Evolutionary conservation across 257 asterid genomes (phyloP), one percentile per base, ranked within the genome.

Genomic region (Echium plantagineum): DNA sequence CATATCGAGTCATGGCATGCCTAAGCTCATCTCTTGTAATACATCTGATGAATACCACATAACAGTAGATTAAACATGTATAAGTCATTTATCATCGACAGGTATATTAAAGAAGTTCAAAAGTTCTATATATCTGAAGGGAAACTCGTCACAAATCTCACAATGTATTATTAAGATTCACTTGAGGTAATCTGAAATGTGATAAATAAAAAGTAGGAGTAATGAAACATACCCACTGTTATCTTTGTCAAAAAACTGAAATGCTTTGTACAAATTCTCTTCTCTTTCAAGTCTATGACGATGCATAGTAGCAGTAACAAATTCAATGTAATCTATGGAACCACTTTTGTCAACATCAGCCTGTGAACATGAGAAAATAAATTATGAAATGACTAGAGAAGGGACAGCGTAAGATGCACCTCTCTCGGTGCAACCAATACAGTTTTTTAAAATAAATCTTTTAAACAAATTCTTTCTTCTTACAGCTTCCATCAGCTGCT

Each of bases 21-120:
- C 83, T 84, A 17, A 91, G 80, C 77, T 91, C 98, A 75, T 91
- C 98, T 81, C 96, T 79, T 52, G 98, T 88, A 52, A 91, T 91
- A 72, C 59, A 77, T 66, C 98, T 89, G 79, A 55, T 7, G 17
- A 66, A 58, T 42, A 18, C 15, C 24, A 49, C 53, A 30, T 9
- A 19, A 22, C 7, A 6, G 46, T 31, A 48, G 58, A 30, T 18
- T 56, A 18, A 5, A 30, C 51, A 21, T 52, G 35, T 18, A 16
- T 2, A 13, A 61, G 16, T 5, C 61, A 55, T 9, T 22, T 38
- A 49, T 19, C 21, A 0, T 57, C 22, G 42, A n/a, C n/a, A n/a
- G 4, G 18, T 5, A 0, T 54, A 12, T 6, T 18, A 18, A 12
- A 24, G 26, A 12, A n/a, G n/a, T n/a, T n/a, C n/a, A n/a, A n/a